Evolutionary conservation across 164 flowering plant genomes (phyloP), one percentile per base, ranked within the genome.

Genomic region (Kalanchoe fedtschenkoi): DNA sequence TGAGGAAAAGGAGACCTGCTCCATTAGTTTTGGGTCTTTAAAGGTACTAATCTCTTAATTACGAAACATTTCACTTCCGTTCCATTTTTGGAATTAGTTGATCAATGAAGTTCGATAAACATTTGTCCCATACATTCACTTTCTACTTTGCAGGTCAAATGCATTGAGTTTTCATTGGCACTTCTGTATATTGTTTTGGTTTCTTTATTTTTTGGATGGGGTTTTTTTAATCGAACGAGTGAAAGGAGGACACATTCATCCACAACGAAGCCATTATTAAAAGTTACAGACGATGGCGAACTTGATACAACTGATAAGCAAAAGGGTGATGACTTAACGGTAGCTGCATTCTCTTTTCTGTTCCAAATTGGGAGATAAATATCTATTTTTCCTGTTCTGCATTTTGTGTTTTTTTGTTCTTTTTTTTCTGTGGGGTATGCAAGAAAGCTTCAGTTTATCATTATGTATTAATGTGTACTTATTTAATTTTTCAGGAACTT

Each of bases 191-290:
- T 89, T 51, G 46, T 91, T 51, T 64, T 87, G 66, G 88, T 81
- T 65, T 73, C 86, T 59, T 42, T 77, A 46, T 81, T 95, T 71
- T 69, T 89, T 28, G 95, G 96, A 28, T 91, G 97, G 95, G 84
- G 90, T 19, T 72, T 83, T 58, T 77, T 83, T 67, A 79, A 80
- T 62, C 80, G 77, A 44, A 74, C 38, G 66, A 69, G 73, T 67
- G 80, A 78, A 71, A 74, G 71, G 60, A 77, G 66, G 47, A 51
- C 56, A 51, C 69, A 78, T n/a, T 65, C 72, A 41, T 71, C 78
- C 53, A 69, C 74, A 74, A 79, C 72, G 71, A 83, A 77, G 69
- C 82, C 91, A 35, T 60, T 71, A 54, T 41, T 74, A 46, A 80
- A 75, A 78, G 74, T 62, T 34, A 63, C 32, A 54, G 84, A 74